A percentile compares a stretch with the other conserved stretches of the same genome.
These are phyloP conservation scores for Paraurostyla sp. DNA, from an alignment of 73 alveolate genomes.

Conservation along the genomic window DNA sequence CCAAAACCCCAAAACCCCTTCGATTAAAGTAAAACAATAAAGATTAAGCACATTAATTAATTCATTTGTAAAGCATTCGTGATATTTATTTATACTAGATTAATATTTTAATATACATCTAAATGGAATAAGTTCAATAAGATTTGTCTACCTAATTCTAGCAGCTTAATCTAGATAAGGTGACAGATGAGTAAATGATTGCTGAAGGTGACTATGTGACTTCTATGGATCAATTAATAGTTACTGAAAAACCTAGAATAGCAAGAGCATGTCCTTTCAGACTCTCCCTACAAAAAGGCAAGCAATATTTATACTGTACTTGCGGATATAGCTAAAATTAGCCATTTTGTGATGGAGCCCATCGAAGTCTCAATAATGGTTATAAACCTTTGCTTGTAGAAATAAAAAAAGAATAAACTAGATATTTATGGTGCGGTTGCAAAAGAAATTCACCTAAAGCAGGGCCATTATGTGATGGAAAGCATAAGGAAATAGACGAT, in stretches of 20 bases:
- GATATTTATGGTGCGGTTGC: slow-evolving; percentile 51
- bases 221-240: background rate
- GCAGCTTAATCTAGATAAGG: background rate
- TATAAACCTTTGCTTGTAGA: slow-evolving; percentile 33
- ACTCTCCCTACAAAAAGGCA: background rate
- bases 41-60: too few species aligned
- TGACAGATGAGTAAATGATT: slow-evolving; percentile 10
- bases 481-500: slow-evolving; percentile 10
- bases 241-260: slow-evolving; percentile 14
- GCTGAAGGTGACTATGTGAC: background rate
- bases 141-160: too few species aligned
- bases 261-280: slow-evolving; percentile 55
- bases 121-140: too few species aligned
- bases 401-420: background rate
- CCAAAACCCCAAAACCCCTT: too few species aligned
- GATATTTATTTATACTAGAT: too few species aligned
- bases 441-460: slow-evolving; percentile 21
- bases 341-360: slow-evolving; percentile 53
- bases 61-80: too few species aligned
- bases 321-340: slow-evolving; percentile 33
- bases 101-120: too few species aligned
- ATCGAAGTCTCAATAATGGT: background rate
- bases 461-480: slow-evolving; percentile 51
- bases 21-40: too few species aligned
- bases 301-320: slow-evolving; percentile 34